A percentile compares a stretch with the other conserved stretches of the same genome.
These are phyloP conservation scores for Phytophthora melonis DNA, from an alignment of 352 stramenopile genomes.

Conservation along the genomic window DNA sequence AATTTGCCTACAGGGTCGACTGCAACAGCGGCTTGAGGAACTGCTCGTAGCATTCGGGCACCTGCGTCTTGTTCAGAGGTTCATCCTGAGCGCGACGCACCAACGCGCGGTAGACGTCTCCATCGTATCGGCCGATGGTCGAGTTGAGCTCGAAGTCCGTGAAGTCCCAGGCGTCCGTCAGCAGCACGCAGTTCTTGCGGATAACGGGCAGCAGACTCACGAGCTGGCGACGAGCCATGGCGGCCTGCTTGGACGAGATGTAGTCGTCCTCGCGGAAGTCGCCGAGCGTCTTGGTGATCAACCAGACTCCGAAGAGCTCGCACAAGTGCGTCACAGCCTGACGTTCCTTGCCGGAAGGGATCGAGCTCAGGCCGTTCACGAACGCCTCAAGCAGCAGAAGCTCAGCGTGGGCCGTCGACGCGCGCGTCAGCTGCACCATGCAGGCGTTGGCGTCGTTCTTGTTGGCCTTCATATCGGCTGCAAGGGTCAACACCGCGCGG, in stretches of 20 bases:
- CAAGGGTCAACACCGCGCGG: constrained; percentile 40
- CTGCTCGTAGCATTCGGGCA: constrained; percentile 63
- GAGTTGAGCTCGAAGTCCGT: constrained; percentile 76
- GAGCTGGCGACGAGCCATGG: constrained; percentile 42
- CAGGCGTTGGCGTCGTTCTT: constrained; percentile 57
- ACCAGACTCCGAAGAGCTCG: constrained; percentile 48
- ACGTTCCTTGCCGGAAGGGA: constrained; percentile 39
- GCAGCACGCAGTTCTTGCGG: constrained; percentile 57
- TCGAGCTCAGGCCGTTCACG: constrained; percentile 36
- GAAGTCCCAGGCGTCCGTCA: constrained; percentile 55
- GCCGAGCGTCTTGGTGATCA: constrained; percentile 52
- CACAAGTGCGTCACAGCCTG: constrained; percentile 45
- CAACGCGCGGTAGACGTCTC: constrained; percentile 75
- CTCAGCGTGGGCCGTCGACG: constrained; percentile 57
- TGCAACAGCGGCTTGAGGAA: constrained; percentile 59
- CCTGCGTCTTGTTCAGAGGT: constrained; percentile 66
- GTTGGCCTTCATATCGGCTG: constrained; percentile 49
- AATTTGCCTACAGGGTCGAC: constrained; percentile 34
- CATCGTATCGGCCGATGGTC: constrained; percentile 76
- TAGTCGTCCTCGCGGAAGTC: constrained; percentile 68
- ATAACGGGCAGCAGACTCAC: constrained; percentile 48
- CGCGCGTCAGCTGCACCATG: constrained; percentile 62
- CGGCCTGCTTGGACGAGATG: constrained; percentile 52
- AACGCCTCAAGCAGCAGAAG: constrained; percentile 53
- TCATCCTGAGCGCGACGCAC: constrained; percentile 57